Evolutionary conservation across 768 basidiomycete genomes (phyloP).

Genomic region (Mycena indigotica): DNA sequence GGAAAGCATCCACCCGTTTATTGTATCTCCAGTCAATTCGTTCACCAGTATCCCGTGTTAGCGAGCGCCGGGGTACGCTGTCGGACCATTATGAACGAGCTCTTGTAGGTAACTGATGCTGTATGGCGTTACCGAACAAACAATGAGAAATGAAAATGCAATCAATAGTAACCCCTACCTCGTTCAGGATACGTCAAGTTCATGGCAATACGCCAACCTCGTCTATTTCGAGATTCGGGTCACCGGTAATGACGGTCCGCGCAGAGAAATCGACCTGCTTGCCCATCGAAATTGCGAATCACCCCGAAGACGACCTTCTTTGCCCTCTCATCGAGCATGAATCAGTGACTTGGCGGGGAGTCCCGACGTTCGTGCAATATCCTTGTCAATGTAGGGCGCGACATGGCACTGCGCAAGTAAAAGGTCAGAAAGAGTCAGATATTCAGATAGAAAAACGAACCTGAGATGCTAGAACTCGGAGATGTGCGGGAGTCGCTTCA

Average conservation of each 20-base stretch:
- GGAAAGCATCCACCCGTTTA: slow-evolving; percentile 90
- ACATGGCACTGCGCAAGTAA: slow-evolving; percentile 78
- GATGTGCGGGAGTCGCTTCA: slow-evolving; percentile 95
- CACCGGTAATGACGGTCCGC: slow-evolving; percentile 98
- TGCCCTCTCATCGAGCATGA: slow-evolving; percentile 95
- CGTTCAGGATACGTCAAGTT: slow-evolving; percentile 96
- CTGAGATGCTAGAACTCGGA: slow-evolving; percentile 94
- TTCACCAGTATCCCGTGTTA: slow-evolving; percentile 98
- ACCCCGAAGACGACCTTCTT: slow-evolving; percentile 96
- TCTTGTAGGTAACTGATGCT: slow-evolving; percentile 94
- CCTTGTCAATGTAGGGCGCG: slow-evolving; percentile 99
- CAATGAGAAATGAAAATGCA: slow-evolving; percentile 40
- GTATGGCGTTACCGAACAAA: slow-evolving; percentile 89
- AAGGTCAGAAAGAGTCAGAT: too few species aligned
- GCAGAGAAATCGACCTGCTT: slow-evolving; percentile 99
- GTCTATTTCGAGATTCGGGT: slow-evolving; percentile 94
- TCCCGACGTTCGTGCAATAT: slow-evolving; percentile 97
- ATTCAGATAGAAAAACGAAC: too few species aligned
- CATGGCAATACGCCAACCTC: slow-evolving; percentile 98
- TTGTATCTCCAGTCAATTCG: slow-evolving; percentile 97
- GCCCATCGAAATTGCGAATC: slow-evolving; percentile 99
- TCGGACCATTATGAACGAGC: slow-evolving; percentile 92
- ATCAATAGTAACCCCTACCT: too few species aligned
- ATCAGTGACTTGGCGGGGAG: slow-evolving; percentile 95
- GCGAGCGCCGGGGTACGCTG: slow-evolving; percentile 92